Percentiles rank a stretch among this genome's conserved stretches.
These are phyloP conservation scores for Coemansia sp. DNA, from an alignment of 192 early-diverging fungal species.

Conservation along the genomic window DNA sequence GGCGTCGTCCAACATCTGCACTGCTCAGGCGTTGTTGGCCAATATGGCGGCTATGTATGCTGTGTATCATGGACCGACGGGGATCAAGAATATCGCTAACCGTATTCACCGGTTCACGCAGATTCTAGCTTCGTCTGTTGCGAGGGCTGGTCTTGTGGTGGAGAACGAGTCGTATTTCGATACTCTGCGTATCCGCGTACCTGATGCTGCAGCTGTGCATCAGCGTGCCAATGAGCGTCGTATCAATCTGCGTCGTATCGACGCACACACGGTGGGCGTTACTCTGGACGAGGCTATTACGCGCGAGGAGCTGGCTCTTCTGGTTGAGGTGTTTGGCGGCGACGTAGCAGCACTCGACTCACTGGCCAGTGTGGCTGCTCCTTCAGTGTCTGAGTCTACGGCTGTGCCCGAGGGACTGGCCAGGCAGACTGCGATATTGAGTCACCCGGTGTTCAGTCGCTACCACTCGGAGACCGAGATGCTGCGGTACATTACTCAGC, in stretches of 20 bases:
- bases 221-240: constrained; percentile 70
- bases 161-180: constrained; percentile 92
- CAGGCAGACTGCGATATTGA: constrained; percentile 78
- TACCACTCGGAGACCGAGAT: constrained; percentile 99
- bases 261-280: constrained; percentile 75
- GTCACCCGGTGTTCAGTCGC: constrained; percentile 92
- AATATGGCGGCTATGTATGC: constrained; percentile 99
- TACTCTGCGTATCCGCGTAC: constrained; percentile 84
- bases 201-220: constrained; percentile 64
- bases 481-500: constrained; percentile 92
- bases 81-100: constrained; percentile 86
- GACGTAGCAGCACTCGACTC: constrained; percentile 60
- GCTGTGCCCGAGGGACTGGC: constrained; percentile 65
- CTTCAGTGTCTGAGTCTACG: constrained; percentile 52
- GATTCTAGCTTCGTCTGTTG: constrained; percentile 78
- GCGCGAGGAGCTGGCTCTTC: constrained; percentile 76
- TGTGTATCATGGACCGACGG: constrained; percentile 97
- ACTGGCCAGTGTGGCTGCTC: constrained; percentile 56
- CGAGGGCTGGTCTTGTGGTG: constrained; percentile 74
- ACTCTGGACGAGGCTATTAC: constrained; percentile 93
- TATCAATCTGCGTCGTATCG: constrained; percentile 90
- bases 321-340: constrained; percentile 80
- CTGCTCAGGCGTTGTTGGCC: constrained; percentile 96
- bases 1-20: constrained; percentile 99
- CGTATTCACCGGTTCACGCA: constrained; percentile 92